Conservation (phyloP, 495 filamentous ascomycete species). For the Venustampulla echinocandica region DNA sequence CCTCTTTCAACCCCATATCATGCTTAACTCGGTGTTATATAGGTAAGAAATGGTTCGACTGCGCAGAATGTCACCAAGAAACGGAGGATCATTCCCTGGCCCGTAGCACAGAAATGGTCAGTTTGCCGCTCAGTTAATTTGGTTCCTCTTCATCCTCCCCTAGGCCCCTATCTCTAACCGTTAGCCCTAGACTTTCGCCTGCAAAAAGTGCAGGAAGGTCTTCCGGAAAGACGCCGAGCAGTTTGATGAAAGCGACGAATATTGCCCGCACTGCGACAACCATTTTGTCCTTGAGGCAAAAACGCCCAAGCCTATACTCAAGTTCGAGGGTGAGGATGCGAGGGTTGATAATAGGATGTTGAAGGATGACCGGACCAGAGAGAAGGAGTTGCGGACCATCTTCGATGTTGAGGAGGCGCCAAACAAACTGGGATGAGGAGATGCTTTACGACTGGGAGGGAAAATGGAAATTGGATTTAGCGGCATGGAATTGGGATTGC, state of each 20-base stretch:
- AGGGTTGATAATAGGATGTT: conserved; percentile 82
- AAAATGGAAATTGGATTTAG: conserved; percentile 18
- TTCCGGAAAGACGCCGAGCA: conserved; percentile 89
- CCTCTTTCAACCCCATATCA: neutral
- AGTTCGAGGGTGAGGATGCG: conserved; percentile 84
- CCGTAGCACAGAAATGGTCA: conserved; percentile 76
- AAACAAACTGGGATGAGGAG: conserved; percentile 63
- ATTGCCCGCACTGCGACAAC: conserved; percentile 99
- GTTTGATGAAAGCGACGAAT: conserved; percentile 97
- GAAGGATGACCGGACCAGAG: conserved; percentile 77
- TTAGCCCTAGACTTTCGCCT: conserved; percentile 57
- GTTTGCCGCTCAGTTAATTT: neutral
- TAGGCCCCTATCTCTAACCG: neutral
- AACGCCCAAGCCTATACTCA: conserved; percentile 67
- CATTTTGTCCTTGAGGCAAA: conserved; percentile 88
- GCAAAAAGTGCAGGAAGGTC: conserved; percentile 97
- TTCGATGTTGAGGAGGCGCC: conserved; percentile 65
- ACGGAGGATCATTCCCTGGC: conserved; percentile 63
- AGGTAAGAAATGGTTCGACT: conserved; percentile 98
- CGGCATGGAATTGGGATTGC: conserved; percentile 12
- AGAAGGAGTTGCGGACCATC: conserved; percentile 51
- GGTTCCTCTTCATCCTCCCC: neutral
- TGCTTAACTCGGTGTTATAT: neutral
- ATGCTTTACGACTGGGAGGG: neutral
- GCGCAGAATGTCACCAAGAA: conserved; percentile 88